Evolutionary conservation across 2,329 filamentous ascomycete species (phyloP).

Genomic region (Xylaria sp.): DNA sequence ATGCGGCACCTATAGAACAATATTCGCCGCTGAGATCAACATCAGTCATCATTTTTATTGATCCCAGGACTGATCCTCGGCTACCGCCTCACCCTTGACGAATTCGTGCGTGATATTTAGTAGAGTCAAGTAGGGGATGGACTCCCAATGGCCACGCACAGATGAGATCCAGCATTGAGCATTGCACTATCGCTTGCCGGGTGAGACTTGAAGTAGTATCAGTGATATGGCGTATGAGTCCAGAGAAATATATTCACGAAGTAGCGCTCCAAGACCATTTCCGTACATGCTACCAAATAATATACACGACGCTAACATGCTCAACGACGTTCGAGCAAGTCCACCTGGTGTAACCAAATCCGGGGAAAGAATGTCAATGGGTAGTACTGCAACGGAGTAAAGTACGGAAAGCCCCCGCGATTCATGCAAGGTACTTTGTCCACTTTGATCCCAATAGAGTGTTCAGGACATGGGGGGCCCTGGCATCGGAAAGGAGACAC

Average conservation of each 20-base stretch:
- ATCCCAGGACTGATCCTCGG: not conserved
- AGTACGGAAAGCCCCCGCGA: not conserved
- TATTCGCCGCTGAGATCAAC: not conserved
- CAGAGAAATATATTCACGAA: not conserved
- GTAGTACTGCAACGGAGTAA: not conserved
- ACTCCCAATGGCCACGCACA: not conserved
- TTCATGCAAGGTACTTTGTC: slow-evolving; percentile 20
- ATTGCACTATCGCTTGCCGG: not conserved
- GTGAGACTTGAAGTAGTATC: not conserved
- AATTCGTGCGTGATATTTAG: too few relatives aligned
- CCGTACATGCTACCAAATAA: too few relatives aligned
- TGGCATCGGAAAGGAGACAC: not conserved
- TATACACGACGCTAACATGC: not conserved
- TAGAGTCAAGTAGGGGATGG: too few relatives aligned
- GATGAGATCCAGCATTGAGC: not conserved
- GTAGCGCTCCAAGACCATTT: not conserved
- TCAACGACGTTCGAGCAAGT: not conserved
- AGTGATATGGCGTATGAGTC: not conserved
- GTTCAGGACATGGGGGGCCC: slow-evolving; percentile 4
- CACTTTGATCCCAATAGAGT: not conserved
- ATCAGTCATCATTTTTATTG: not conserved
- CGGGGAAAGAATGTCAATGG: not conserved
- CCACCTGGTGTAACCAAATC: not conserved
- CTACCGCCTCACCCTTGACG: not conserved
- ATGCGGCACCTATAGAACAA: not conserved